Evolutionary conservation across 345 rosid species (phyloP).

Genomic region (Gossypium raimondii): DNA sequence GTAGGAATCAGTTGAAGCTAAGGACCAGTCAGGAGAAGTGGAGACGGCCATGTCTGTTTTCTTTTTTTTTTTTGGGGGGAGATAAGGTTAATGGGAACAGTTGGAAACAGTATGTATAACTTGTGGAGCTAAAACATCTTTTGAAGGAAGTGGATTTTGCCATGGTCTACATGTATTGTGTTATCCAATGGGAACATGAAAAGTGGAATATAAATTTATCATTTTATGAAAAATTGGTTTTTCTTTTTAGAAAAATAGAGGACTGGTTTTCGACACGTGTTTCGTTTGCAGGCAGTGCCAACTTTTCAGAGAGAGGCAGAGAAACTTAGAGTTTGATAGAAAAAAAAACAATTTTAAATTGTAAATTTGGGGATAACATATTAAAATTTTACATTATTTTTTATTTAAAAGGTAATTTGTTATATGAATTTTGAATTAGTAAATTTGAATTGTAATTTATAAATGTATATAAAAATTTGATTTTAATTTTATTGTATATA

Average conservation of each 20-base stretch:
- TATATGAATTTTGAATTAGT: too few species aligned
- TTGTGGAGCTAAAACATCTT: neutral
- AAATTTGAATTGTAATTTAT: too few species aligned
- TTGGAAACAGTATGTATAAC: neutral
- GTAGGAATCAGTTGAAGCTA: constrained; percentile 29
- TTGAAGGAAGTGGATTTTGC: neutral
- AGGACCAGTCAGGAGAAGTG: constrained; percentile 37
- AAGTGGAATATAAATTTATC: neutral
- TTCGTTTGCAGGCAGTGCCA: neutral
- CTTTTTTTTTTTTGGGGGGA: constrained; percentile 1
- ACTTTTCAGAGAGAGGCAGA: neutral
- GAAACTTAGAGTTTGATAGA: neutral
- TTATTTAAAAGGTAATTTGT: too few species aligned
- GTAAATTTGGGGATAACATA: too few species aligned
- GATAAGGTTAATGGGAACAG: constrained; percentile 3
- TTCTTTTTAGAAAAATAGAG: neutral
- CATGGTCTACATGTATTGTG: neutral
- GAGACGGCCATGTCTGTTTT: constrained; percentile 45
- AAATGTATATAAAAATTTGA: too few species aligned
- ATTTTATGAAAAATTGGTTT: neutral
- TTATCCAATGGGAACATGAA: neutral
- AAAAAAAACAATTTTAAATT: too few species aligned
- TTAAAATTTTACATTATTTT: too few species aligned
- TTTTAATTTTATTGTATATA: too few species aligned
- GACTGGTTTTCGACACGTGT: neutral